Base-by-base conservation (phyloP, 257 asterid species). In the Parsonsia alboflavescens region DNA sequence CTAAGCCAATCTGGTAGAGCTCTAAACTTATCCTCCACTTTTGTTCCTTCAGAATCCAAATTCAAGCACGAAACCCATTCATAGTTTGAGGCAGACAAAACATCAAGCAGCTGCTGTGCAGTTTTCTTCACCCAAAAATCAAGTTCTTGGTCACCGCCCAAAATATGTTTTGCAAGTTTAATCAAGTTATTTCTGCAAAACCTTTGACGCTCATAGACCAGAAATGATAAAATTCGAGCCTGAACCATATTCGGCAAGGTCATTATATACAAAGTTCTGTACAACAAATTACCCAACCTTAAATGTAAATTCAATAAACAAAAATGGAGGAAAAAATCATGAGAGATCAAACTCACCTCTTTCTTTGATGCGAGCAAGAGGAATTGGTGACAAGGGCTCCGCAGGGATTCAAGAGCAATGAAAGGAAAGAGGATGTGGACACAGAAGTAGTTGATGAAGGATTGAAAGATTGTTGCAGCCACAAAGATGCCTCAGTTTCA, bases 91-190 rank as follows among this genome's bases (percentile, higher is more conserved):
- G 76, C 72, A 63, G 89, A 85, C 72, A 90, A 80, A 59, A 81
- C 71, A 53, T 90, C 93, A 76, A 90, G 89, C 85, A 91, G 84
- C 75, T 83, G 88, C 12, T 82, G 86, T 58, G 96, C 97, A 85
- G 83, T 82, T 79, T 73, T 91, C 85, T 85, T 86, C 78, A 88
- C 96, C 97, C 92, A 91, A 82, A 89, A 93, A 82, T 88, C 92
- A 54, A 91, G 73, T 45, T 74, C 48, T 48, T 77, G 67, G 0
- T 80, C 79, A 72, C 84, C 88, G 36, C 72, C 59, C 87, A 85
- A 82, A 78, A 86, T 22, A 80, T 49, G 33, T 68, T 84, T 80
- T 33, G 92, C 90, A 65, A 89, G 87, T 19, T 76, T 81, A 79
- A 88, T 78, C 86, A 91, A 79, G 48, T 85, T 87, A 49, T n/a